Evolutionary conservation across 805 yeast species (phyloP), one percentile per base, ranked within the genome.

Genomic region (Dipodascus geniculatus): DNA sequence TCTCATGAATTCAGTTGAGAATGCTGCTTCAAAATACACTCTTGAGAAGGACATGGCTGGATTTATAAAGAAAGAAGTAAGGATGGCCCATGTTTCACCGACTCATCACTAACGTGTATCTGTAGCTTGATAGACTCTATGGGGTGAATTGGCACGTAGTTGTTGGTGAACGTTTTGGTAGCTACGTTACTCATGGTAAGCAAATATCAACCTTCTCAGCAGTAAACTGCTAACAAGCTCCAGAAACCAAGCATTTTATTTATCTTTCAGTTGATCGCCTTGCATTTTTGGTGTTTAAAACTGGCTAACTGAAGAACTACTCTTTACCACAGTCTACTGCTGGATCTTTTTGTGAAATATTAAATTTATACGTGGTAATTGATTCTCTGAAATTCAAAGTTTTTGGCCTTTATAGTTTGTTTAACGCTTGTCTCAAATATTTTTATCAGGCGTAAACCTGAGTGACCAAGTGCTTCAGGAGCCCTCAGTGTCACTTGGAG

Each of bases 141-240:
- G 82, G 83, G 0, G 74, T 78, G 23, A 72, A 82, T 6, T 80
- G 85, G 85, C 85, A 80, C 63, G 80, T 80, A 28, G 73, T 80
- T 51, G 85, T 79, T 28, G 85, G 85, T 22, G 68, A 71, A 58
- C 75, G 79, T 52, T 80, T 80, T 63, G 85, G 85, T 14, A 73
- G 80, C 49, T 79, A 75, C 61, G 85, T 80, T 22, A 78, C 85
- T 38, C 85, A 80, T 58, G 78, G 77, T 60, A 77, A 69, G 63
- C 75, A 6, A 14, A 6, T 22, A 8, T 17, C 48, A 19, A 42
- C 22, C 9, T 14, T 16, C 14, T 4, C 14, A 4, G 55, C 22
- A 33, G 16, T n/a, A 22, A 16, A n/a, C 4, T 38, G 20, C 44
- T 38, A 38, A 38, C 44, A 38, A n/a, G 19, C 14, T 42, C n/a